These are phyloP conservation scores for Candida chauliodis DNA, from an alignment of 805 yeast genomes.

Conservation along the genomic window DNA sequence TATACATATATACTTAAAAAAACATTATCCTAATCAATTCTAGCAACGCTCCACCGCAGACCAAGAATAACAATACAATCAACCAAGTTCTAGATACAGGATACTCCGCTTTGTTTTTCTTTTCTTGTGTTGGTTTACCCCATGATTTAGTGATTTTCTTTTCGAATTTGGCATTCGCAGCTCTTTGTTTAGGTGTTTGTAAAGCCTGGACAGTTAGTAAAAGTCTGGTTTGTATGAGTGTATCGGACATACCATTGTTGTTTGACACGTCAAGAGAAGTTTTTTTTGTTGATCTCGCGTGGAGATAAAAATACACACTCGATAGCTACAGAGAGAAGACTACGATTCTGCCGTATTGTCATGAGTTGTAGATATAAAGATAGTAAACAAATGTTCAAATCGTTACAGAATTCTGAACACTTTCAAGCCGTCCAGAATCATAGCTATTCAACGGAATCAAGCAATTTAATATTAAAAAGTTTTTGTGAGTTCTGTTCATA, in stretches of 20 bases:
- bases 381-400: no score
- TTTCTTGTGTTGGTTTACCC: conserved; percentile 62
- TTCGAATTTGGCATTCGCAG: conserved; percentile 82
- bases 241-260: not conserved
- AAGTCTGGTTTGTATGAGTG: not conserved
- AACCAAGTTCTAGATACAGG: conserved; percentile 70
- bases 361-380: no score
- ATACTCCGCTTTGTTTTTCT: conserved; percentile 33
- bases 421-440: no score
- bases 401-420: no score
- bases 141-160: conserved; percentile 66
- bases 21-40: conserved; percentile 60
- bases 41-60: conserved; percentile 79
- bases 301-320: no score
- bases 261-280: not conserved
- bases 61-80: conserved; percentile 54
- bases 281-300: not conserved
- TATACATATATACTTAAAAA: conserved; percentile 3
- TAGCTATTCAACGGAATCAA: no score
- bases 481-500: no score
- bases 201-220: conserved; percentile 39
- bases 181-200: conserved; percentile 85
- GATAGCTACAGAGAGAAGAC: no score
- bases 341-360: no score
- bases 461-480: no score